Evolutionary conservation across 2,329 filamentous ascomycete genomes (phyloP).

Genomic region (Sporothrix pallida): DNA sequence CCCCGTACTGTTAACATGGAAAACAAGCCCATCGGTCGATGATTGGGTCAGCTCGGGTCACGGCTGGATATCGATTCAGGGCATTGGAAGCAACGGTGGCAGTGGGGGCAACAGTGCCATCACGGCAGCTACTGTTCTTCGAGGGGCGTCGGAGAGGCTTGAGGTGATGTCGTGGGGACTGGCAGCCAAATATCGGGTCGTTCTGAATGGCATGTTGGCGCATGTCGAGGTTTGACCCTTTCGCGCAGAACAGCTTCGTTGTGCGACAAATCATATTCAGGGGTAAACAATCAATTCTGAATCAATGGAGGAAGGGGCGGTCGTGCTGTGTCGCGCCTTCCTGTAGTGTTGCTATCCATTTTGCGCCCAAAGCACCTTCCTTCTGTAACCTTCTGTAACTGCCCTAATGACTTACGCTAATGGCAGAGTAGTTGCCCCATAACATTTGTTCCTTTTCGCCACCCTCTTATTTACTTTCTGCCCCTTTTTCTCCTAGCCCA

Average conservation of each 20-base stretch:
- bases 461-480: background rate
- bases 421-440: background rate
- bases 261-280: background rate
- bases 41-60: background rate
- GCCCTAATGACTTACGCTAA: background rate
- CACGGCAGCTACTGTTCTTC: background rate
- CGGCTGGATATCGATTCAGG: background rate
- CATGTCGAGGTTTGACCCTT: background rate
- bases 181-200: constrained; percentile 11
- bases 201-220: constrained; percentile 5
- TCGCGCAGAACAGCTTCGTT: background rate
- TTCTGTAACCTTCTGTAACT: background rate
- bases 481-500: background rate
- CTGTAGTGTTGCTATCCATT: background rate
- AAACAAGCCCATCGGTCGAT: background rate
- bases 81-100: background rate
- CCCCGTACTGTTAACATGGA: constrained; percentile 12
- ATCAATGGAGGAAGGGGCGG: background rate
- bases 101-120: background rate
- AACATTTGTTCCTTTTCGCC: background rate
- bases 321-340: background rate
- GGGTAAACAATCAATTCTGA: background rate
- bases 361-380: background rate
- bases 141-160: constrained; percentile 13
- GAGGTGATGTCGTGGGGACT: constrained; percentile 29